Evolutionary conservation across 176 grass and related monocot genomes (phyloP).

Genomic region (Raddia distichophylla): DNA sequence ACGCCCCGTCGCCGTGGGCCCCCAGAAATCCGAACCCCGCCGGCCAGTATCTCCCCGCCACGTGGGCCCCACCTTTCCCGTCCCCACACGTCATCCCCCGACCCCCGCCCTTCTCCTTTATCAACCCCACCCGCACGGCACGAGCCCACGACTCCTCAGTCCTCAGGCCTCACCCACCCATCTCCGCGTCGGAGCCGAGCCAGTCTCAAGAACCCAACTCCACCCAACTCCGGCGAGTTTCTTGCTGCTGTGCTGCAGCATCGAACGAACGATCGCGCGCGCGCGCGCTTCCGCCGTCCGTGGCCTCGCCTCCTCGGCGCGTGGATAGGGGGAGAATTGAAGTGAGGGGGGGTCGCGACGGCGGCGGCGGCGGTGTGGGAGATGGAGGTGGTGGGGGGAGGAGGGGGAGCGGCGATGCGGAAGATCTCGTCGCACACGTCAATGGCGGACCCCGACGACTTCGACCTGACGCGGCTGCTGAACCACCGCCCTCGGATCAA

Average conservation of each 20-base stretch:
- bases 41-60: not conserved
- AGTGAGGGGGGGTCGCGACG: conserved; percentile 26
- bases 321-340: not conserved
- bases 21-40: conserved; percentile 28
- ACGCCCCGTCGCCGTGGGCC: not conserved
- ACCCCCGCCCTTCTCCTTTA: not conserved
- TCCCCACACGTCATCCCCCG: conserved; percentile 43
- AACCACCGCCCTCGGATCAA: conserved; percentile 76
- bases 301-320: not conserved
- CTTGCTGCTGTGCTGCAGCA: not conserved
- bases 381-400: conserved; percentile 52
- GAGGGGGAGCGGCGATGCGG: conserved; percentile 43
- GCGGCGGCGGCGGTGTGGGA: conserved; percentile 45
- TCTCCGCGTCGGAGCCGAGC: conserved; percentile 27
- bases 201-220: not conserved
- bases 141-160: no score
- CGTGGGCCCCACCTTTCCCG: not conserved
- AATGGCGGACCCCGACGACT: conserved; percentile 66
- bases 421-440: conserved; percentile 66
- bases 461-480: conserved; percentile 72
- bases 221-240: conserved; percentile 18
- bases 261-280: not conserved
- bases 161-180: no score
- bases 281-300: not conserved
- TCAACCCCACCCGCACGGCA: conserved; percentile 3